phyloP scores from a whole-genome alignment of 768 basidiomycete species.

The Candolleomyces efflorescens region DNA sequence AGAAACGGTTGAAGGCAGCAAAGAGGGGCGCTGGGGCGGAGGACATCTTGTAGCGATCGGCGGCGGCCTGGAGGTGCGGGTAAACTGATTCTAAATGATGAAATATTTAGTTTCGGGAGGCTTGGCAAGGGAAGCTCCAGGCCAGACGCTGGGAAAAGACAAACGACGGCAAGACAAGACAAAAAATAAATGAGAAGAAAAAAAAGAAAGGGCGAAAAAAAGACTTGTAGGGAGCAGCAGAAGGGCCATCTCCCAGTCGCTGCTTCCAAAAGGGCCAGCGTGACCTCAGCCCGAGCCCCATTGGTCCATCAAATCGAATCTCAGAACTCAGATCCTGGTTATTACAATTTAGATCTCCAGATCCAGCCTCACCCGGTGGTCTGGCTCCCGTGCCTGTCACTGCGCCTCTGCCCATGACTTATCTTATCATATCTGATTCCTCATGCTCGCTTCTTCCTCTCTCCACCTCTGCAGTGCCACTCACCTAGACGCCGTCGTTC shows the following conservation, averaged over 20 bases:
- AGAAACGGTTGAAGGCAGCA: constrained; percentile 6
- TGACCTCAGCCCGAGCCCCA: not conserved
- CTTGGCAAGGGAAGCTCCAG: not conserved
- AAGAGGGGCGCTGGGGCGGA: not conserved
- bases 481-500: too few relatives aligned
- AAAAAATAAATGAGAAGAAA: not conserved
- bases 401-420: too few relatives aligned
- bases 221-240: not conserved
- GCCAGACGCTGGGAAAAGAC: not conserved
- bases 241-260: not conserved
- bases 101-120: not conserved
- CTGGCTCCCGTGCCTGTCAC: not conserved
- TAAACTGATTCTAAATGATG: not conserved
- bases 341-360: not conserved
- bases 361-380: not conserved
- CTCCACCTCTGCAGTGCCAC: too few relatives aligned
- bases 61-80: not conserved
- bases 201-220: not conserved
- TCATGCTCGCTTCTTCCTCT: too few relatives aligned
- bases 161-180: too few relatives aligned
- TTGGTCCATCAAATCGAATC: not conserved
- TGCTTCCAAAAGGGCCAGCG: not conserved
- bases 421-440: too few relatives aligned
- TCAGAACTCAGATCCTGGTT: not conserved
- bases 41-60: constrained; percentile 2